phyloP scores from a whole-genome alignment of 805 yeast genomes.

The Wickerhamomyces bovis region DNA sequence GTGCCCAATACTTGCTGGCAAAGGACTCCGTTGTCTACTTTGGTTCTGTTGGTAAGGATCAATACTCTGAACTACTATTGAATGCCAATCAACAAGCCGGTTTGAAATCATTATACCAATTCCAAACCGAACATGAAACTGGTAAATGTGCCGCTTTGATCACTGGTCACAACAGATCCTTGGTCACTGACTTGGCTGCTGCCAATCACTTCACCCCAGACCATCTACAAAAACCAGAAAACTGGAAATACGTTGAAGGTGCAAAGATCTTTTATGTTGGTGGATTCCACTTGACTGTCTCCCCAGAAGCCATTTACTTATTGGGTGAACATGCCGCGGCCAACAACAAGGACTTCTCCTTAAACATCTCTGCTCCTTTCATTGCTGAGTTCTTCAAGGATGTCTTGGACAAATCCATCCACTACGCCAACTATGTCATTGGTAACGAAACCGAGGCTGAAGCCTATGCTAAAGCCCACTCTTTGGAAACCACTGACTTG shows the following conservation, averaged over 20 bases:
- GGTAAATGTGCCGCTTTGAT: slow-evolving; percentile 98
- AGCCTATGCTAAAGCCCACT: slow-evolving; percentile 86
- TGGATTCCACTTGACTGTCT: slow-evolving; percentile 98
- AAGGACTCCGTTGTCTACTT: slow-evolving; percentile 79
- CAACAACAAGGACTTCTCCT: slow-evolving; percentile 64
- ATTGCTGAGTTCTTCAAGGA: slow-evolving; percentile 94
- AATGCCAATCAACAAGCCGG: slow-evolving; percentile 88
- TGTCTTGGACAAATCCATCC: slow-evolving; percentile 70
- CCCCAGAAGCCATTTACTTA: slow-evolving; percentile 86
- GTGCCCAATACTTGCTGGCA: slow-evolving; percentile 91
- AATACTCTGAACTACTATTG: slow-evolving; percentile 70
- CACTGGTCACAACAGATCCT: slow-evolving; percentile 81
- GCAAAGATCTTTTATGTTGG: slow-evolving; percentile 89
- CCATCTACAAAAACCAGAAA: slow-evolving; percentile 82
- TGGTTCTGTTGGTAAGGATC: slow-evolving; percentile 94
- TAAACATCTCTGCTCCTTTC: slow-evolving; percentile 96
- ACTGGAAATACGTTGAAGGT: slow-evolving; percentile 79
- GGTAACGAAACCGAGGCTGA: slow-evolving; percentile 98
- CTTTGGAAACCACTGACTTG: slow-evolving; percentile 50
- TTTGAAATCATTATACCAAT: slow-evolving; percentile 78
- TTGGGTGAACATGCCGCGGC: slow-evolving; percentile 91
- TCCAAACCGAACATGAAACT: slow-evolving; percentile 71
- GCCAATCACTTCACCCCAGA: slow-evolving; percentile 93
- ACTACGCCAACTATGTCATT: slow-evolving; percentile 85
- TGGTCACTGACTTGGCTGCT: slow-evolving; percentile 95